phyloP scores from a whole-genome alignment of 2,329 filamentous ascomycete species.

The Coleophoma eucalyptorum region DNA sequence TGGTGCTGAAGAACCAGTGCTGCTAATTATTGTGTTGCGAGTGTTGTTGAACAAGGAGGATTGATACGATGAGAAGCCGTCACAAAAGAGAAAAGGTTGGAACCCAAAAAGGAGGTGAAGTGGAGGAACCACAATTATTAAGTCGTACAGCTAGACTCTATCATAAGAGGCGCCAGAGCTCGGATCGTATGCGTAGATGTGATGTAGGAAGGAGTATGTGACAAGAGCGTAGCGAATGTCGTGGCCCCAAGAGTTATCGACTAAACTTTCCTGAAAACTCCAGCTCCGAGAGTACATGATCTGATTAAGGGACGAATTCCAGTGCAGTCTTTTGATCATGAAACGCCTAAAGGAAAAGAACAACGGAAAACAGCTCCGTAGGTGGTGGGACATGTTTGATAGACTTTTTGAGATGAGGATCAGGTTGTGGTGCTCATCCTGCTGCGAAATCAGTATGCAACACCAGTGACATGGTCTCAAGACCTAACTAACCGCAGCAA shows the following conservation, averaged over 20 bases:
- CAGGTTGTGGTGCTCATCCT: constrained; percentile 23
- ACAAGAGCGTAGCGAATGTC: constrained; percentile 20
- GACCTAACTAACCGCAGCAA: constrained; percentile 70
- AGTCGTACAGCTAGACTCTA: background rate
- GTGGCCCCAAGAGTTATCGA: constrained; percentile 19
- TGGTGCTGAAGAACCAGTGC: no score
- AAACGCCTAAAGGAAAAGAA: constrained; percentile 12
- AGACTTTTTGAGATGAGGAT: constrained; percentile 1
- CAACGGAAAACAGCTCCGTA: constrained; percentile 1
- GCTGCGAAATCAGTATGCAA: constrained; percentile 11
- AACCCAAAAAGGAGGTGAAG: background rate
- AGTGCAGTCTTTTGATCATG: constrained; percentile 17
- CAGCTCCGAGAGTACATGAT: constrained; percentile 14
- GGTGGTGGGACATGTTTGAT: background rate
- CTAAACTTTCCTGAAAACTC: constrained; percentile 13
- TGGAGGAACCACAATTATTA: background rate
- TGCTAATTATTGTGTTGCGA: no score
- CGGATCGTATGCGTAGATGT: background rate
- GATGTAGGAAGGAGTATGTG: constrained; percentile 15
- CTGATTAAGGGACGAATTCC: constrained; percentile 20
- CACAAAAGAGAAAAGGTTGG: background rate
- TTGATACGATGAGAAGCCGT: background rate
- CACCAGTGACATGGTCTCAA: constrained; percentile 4
- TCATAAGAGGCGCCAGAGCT: constrained; percentile 4
- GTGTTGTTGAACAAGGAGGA: background rate